Evolutionary conservation across 495 filamentous ascomycete genomes (phyloP), one percentile per base, ranked within the genome.

Genomic region (Rhizodiscina lignyota): DNA sequence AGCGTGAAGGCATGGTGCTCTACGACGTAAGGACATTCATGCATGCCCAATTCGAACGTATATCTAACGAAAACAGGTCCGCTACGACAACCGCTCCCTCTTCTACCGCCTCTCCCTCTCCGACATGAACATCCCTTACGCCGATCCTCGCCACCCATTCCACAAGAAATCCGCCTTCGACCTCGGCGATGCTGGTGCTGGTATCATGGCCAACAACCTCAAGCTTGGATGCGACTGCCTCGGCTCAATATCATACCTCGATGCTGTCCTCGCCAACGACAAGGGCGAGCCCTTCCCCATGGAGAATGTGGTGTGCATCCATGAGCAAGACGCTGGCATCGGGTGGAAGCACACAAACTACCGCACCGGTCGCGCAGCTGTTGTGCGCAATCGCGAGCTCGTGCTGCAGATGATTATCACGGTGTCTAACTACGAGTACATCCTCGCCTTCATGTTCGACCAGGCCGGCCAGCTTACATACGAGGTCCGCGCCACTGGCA

Each of bases 331-430:
- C 43, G 63, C 62, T 30, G 79, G 79, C 17, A 78, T 86, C 26
- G 68, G 70, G 2, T 85, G 76, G 69, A 87, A 87, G 46, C 81
- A 87, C 55, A 84, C 76, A 18, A 83, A 87, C 51, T 83, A 74
- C 61, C 70, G 80, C 2, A 83, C 80, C 11, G 62, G 64, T 28
- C 67, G 74, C 0, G 72, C 70, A 1, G 70, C 76, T 18, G 68
- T 82, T 2, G 72, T 68, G 2, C 70, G 81, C 1, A 64, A 69
- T 30, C 68, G 81, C 3, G 76, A 84, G 52, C 56, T 87, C 0
- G 77, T 85, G 5, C 40, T 87, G 23, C 72, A 74, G 31, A 61
- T 63, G 15, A 72, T 74, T 47, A 68, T 75, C 48, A 71, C 70
- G 0, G 70, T 72, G 1, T 57, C 69, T 5, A 76, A 76, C 55